These are phyloP conservation scores for Penicillium aurantiogriseum DNA, from an alignment of 2,329 filamentous ascomycete species.

Conservation along the genomic window DNA sequence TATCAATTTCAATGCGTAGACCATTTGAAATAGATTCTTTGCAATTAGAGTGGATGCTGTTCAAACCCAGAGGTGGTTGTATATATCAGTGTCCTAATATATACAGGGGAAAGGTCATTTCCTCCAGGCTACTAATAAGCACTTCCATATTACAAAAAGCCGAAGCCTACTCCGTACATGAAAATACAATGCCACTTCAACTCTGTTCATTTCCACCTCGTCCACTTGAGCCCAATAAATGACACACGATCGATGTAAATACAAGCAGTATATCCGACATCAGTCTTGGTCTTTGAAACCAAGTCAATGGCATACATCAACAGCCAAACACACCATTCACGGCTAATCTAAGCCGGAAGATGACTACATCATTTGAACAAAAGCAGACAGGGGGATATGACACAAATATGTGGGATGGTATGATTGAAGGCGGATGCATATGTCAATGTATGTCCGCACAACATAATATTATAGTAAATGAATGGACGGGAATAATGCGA, in stretches of 20 bases:
- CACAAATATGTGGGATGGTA: not conserved
- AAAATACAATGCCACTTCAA: not conserved
- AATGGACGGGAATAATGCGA: slow-evolving; percentile 18
- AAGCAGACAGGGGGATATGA: not conserved
- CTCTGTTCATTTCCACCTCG: not conserved
- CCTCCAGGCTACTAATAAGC: too few relatives aligned
- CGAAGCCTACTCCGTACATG: not conserved
- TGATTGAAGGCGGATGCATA: slow-evolving; percentile 5
- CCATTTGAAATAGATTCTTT: not conserved
- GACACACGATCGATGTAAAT: not conserved
- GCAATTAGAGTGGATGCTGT: not conserved
- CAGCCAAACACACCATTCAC: not conserved
- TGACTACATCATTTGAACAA: not conserved
- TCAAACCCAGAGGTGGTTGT: not conserved
- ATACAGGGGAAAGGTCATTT: not conserved
- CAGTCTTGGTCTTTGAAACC: not conserved
- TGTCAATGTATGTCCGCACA: not conserved
- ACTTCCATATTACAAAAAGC: not conserved
- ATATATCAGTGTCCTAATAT: not conserved
- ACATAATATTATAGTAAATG: slow-evolving; percentile 13
- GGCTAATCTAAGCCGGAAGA: not conserved
- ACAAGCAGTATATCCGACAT: not conserved
- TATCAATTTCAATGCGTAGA: too few relatives aligned
- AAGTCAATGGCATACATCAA: not conserved
- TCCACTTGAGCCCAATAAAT: not conserved